Conservation (phyloP, 2,329 filamentous ascomycete genomes). For the Cyclaneusma minus region DNA sequence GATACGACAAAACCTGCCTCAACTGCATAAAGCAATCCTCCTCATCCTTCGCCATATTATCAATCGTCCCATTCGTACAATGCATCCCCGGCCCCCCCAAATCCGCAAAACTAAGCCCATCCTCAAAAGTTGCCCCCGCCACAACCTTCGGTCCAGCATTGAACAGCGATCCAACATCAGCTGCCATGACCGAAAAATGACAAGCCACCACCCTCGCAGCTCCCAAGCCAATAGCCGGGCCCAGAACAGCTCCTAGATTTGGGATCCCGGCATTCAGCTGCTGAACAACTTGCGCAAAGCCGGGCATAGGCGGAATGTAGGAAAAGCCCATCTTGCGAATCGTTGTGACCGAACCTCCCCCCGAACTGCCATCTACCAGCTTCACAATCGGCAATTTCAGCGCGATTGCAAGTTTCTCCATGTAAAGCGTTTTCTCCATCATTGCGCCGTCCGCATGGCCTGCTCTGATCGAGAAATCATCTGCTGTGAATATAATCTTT, state of each 20-base stretch:
- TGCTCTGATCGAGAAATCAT: conserved; percentile 47
- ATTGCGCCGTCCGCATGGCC: conserved; percentile 48
- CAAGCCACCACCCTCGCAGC: conserved; percentile 44
- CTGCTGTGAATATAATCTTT: conserved; percentile 42
- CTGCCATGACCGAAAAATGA: conserved; percentile 52
- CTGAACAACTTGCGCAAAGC: conserved; percentile 34
- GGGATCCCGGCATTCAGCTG: conserved; percentile 49
- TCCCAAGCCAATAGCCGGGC: conserved; percentile 47
- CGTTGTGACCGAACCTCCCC: conserved; percentile 44
- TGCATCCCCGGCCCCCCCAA: conserved; percentile 45
- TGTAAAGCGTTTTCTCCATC: conserved; percentile 40
- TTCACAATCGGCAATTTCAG: conserved; percentile 45
- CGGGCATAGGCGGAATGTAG: conserved; percentile 41
- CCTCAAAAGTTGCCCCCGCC: conserved; percentile 46
- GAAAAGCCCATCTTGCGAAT: conserved; percentile 39
- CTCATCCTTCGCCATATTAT: conserved; percentile 45
- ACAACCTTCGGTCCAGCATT: conserved; percentile 51
- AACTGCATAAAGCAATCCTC: conserved; percentile 46
- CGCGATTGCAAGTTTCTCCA: conserved; percentile 43
- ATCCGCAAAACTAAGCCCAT: conserved; percentile 40
- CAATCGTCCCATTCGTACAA: conserved; percentile 50
- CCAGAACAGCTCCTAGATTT: conserved; percentile 46
- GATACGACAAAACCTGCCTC: conserved; percentile 35
- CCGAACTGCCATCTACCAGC: conserved; percentile 46
- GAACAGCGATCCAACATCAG: conserved; percentile 43